Conservation (phyloP, 1,284 basidiomycete genomes). For the Schizophyllum amplum region DNA sequence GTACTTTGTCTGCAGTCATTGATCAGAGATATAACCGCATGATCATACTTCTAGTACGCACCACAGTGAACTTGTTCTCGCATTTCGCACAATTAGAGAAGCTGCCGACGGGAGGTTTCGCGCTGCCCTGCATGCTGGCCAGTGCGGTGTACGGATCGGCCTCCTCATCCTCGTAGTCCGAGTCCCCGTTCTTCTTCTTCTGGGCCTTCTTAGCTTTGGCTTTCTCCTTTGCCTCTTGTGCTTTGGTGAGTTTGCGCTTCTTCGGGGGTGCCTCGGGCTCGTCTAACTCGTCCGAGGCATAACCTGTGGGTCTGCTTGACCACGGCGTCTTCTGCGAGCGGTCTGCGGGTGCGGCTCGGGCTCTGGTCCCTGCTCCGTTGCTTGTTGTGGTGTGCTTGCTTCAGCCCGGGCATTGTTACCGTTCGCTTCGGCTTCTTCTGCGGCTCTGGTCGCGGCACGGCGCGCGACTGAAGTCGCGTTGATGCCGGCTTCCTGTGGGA, state of each 20-base stretch:
- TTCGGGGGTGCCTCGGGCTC: slow-evolving; percentile 35
- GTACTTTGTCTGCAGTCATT: slow-evolving; percentile 62
- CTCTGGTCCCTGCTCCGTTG: slow-evolving; percentile 21
- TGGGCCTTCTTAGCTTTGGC: slow-evolving; percentile 41
- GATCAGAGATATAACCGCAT: slow-evolving; percentile 1
- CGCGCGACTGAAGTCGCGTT: slow-evolving; percentile 59
- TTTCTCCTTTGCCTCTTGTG: slow-evolving; percentile 32
- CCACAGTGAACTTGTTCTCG: slow-evolving; percentile 81
- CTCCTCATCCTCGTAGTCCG: slow-evolving; percentile 38
- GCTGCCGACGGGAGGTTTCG: slow-evolving; percentile 69
- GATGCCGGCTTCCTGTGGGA: slow-evolving; percentile 67
- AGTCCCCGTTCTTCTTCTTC: slow-evolving; percentile 39
- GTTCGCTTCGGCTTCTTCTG: slow-evolving; percentile 13
- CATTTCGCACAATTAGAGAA: slow-evolving; percentile 82
- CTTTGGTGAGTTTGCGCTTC: slow-evolving; percentile 33
- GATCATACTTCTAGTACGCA: slow-evolving; percentile 32
- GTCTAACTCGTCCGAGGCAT: slow-evolving; percentile 70
- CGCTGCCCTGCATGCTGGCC: slow-evolving; percentile 37
- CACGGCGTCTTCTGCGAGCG: slow-evolving; percentile 5
- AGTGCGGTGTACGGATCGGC: slow-evolving; percentile 51
- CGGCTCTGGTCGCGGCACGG: slow-evolving; percentile 35
- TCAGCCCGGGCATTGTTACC: slow-evolving; percentile 27
- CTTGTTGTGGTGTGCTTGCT: slow-evolving; percentile 35
- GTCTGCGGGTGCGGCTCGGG: neutral
- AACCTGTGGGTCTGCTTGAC: slow-evolving; percentile 34